Evolutionary conservation across 129 eudicot species (phyloP), one percentile per base, ranked within the genome.

Genomic region (Deinandra increscens): DNA sequence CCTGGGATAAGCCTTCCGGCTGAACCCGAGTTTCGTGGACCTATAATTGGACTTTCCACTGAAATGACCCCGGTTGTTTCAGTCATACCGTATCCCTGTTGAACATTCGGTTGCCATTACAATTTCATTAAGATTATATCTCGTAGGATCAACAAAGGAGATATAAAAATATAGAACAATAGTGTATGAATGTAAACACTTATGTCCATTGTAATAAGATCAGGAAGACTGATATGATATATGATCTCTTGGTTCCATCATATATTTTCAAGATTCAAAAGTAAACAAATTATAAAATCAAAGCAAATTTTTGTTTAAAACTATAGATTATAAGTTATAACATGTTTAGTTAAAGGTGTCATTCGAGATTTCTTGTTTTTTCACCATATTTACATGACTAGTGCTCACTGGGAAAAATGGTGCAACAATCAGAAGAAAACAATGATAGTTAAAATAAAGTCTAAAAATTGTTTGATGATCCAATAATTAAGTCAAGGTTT

Each of bases 41-140:
- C 95, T 53, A 73, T 76, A 51, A 78, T 43, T 55, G 81, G 79
- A 77, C 82, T 81, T 80, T 93, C 98, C 41, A 84, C 51, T 7
- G 95, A 81, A 67, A 87, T 67, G 22, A 93, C 84, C 26, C 91
- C 91, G 13, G 86, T 81, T n/a, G 98, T 89, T 86, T 93, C 98
- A 13, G 96, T 93, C 96, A 93, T 89, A 36, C 98, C 98, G 69
- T 89, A 93, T 17, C 98, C 98, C 96, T 93, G 85, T 74, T 69
- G 56, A 29, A 85, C 50, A 75, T 2, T 33, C 15, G 8, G 8
- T 66, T 50, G n/a, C n/a, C n/a, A n/a, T n/a, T n/a, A n/a, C n/a
- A n/a, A n/a, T n/a, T n/a, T n/a, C n/a, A n/a, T n/a, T 13, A 14
- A 60, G 13, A 14, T 11, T 60, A 15, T 45, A 34, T 51, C 49